Conservation (phyloP, 108 stramenopile genomes). For the Nannochloropsis gaditana region DNA sequence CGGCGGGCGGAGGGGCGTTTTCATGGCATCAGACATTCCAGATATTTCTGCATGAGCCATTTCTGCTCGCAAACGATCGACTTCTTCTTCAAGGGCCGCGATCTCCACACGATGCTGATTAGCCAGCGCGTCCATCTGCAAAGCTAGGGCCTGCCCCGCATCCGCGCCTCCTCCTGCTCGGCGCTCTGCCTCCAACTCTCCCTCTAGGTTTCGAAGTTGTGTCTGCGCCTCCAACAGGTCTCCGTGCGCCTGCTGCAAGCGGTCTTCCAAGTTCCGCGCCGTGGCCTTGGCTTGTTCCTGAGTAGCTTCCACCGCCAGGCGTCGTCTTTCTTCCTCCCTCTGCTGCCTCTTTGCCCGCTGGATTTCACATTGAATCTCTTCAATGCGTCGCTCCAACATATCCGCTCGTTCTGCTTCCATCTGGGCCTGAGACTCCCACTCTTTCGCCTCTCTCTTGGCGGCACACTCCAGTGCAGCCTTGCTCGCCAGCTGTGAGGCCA, state of each 20-base stretch:
- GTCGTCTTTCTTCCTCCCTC: background rate
- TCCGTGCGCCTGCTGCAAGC: background rate
- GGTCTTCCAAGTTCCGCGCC: background rate
- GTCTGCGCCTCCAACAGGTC: background rate
- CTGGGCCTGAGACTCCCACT: background rate
- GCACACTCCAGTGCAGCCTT: background rate
- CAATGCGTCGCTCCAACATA: background rate
- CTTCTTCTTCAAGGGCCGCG: background rate
- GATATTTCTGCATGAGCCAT: background rate
- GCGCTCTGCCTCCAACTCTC: background rate
- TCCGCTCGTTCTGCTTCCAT: background rate
- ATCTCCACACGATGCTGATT: background rate
- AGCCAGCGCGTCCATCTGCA: constrained; percentile 8
- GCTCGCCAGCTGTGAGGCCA: background rate
- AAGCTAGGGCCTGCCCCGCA: background rate
- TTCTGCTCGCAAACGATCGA: background rate
- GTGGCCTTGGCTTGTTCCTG: background rate
- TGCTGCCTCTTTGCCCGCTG: background rate
- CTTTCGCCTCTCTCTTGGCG: background rate
- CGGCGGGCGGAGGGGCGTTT: too few relatives aligned
- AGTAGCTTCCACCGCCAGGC: background rate
- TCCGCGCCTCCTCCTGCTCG: background rate
- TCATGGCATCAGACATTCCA: too few relatives aligned
- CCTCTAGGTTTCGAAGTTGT: background rate
- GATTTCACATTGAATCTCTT: background rate